These are phyloP conservation scores for Daucus carota DNA, from an alignment of 129 eudicot genomes.

Conservation along the genomic window DH1_v3.0 NC_030388.2:2435001-2435500, in stretches of 20 bases:
- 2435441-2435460: background rate
- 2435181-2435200: constrained; percentile 94
- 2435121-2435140: constrained; percentile 93
- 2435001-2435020: background rate
- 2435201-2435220: constrained; percentile 69
- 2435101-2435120: constrained; percentile 76
- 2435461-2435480: too few relatives aligned
- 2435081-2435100: constrained; percentile 69
- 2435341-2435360: background rate
- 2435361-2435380: background rate
- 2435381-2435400: background rate
- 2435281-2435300: background rate
- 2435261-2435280: background rate
- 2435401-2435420: background rate
- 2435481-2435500: too few relatives aligned
- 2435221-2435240: constrained; percentile 9
- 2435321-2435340: background rate
- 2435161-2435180: constrained; percentile 85
- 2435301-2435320: background rate
- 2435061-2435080: constrained; percentile 76
- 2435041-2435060: background rate
- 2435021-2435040: background rate
- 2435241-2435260: background rate
- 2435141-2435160: constrained; percentile 93
- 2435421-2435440: background rate